Evolutionary conservation across 345 rosid genomes (phyloP).

Genomic region (Acer saccharum): DNA sequence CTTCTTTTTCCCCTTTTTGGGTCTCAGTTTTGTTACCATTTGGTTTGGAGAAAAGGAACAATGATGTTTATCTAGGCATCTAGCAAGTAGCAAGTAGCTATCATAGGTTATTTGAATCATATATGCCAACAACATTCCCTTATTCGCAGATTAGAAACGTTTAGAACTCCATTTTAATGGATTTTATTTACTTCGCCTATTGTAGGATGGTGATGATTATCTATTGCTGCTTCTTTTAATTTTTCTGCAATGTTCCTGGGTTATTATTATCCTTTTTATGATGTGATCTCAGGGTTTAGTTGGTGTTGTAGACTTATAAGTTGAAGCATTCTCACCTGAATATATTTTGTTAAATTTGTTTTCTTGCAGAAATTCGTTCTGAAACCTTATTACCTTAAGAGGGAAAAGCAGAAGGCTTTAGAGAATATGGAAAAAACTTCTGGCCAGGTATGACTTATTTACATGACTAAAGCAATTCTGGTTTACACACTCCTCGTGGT

Average conservation of each 20-base stretch:
- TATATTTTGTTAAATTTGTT: not conserved
- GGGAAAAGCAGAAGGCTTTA: conserved; percentile 71
- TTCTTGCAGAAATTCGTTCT: conserved; percentile 67
- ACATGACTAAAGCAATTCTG: not conserved
- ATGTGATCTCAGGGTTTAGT: not conserved
- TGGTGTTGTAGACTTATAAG: not conserved
- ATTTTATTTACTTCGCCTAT: not conserved
- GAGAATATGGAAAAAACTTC: conserved; percentile 70
- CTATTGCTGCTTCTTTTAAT: not conserved
- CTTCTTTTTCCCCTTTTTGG: not conserved
- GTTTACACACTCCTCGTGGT: conserved; percentile 8
- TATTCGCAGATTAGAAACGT: not conserved
- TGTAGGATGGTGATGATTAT: not conserved
- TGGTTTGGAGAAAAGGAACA: not conserved
- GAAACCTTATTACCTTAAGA: conserved; percentile 70
- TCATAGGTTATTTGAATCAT: not conserved
- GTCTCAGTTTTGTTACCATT: not conserved
- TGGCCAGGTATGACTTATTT: conserved; percentile 58
- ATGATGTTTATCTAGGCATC: not conserved
- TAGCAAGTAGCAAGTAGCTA: not conserved
- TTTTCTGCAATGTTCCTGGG: not conserved
- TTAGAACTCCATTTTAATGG: not conserved
- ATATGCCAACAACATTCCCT: not conserved
- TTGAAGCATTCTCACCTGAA: conserved; percentile 1
- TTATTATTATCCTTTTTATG: not conserved